Conservation (phyloP, 208 protist genomes). For the Leishmania lainsoni region DNA sequence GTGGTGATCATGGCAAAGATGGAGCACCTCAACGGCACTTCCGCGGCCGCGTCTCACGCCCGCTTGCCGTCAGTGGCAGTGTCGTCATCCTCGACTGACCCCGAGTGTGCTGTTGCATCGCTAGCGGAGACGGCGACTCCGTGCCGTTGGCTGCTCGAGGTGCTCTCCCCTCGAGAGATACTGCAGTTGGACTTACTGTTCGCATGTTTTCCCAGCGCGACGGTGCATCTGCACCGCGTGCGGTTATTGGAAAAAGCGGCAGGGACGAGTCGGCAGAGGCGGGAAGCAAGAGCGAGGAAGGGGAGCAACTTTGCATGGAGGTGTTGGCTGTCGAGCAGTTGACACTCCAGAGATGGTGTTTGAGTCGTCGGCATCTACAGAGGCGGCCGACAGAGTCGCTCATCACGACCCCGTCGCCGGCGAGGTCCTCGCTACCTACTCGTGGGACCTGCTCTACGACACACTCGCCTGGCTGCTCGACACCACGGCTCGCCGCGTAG, state of each 20-base stretch:
- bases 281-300: neutral
- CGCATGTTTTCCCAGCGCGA: constrained; percentile 56
- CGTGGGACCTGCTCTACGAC: constrained; percentile 38
- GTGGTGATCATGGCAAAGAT: constrained; percentile 59
- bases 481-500: constrained; percentile 16
- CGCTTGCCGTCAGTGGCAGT: neutral
- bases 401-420: constrained; percentile 16
- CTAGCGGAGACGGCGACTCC: constrained; percentile 7
- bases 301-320: constrained; percentile 12
- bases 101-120: constrained; percentile 1
- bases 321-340: constrained; percentile 28
- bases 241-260: constrained; percentile 25
- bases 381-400: constrained; percentile 26
- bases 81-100: neutral
- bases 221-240: constrained; percentile 57
- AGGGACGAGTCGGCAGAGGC: neutral
- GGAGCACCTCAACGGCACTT: constrained; percentile 62
- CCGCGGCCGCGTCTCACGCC: neutral
- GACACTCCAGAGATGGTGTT: constrained; percentile 18
- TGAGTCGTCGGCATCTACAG: constrained; percentile 19
- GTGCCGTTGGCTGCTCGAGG: constrained; percentile 43
- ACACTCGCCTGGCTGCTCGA: constrained; percentile 33
- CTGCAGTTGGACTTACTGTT: constrained; percentile 52
- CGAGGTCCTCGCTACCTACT: constrained; percentile 32
- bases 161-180: constrained; percentile 60